Evolutionary conservation across 345 rosid genomes (phyloP), one percentile per base, ranked within the genome.

Genomic region (Citrus mangshanensis): DNA sequence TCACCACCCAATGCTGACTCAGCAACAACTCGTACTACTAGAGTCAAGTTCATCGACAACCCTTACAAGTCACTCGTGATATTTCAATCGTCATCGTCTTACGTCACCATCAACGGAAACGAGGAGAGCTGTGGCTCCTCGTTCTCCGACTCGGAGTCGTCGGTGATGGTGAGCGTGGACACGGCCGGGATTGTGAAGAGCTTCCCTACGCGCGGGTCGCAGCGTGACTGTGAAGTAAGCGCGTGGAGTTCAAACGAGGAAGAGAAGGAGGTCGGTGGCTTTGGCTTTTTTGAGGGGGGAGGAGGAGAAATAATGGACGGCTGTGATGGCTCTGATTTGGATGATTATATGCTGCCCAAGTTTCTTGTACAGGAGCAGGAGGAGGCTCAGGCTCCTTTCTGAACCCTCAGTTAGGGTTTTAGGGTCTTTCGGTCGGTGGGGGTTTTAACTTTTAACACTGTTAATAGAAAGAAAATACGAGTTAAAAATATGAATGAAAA

Each of bases 61-160:
- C 97, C 97, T 6, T 89, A 89, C 89, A 83, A 90, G 24, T 77
- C 88, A 34, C 72, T 84, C 77, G 40, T 88, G 80, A 66, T 82
- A 19, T 88, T 88, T 35, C 93, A 88, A 85, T 85, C 90, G 4
- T 91, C 87, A 7, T 86, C 92, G 25, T 88, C 92, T 5, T 91
- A 87, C 87, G 62, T 92, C 68, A 94, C 98, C 75, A 92, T 92
- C 81, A 89, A 94, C 89, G 94, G 90, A 62, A 92, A 94, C 84
- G 98, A 94, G 68, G 97, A 94, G 85, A 91, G 85, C 80, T 94
- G 97, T 80, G 98, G 98, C 0, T 87, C 98, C 18, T 94, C 98
- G 30, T 94, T 89, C 62, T 91, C 98, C 7, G 95, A 89, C 64
- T 79, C 82, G 55, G 91, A 90, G 70, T 88, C 91, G n/a, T 87